Base-by-base conservation (phyloP, 352 stramenopile species). In the Aphanomyces euteiches region DNA sequence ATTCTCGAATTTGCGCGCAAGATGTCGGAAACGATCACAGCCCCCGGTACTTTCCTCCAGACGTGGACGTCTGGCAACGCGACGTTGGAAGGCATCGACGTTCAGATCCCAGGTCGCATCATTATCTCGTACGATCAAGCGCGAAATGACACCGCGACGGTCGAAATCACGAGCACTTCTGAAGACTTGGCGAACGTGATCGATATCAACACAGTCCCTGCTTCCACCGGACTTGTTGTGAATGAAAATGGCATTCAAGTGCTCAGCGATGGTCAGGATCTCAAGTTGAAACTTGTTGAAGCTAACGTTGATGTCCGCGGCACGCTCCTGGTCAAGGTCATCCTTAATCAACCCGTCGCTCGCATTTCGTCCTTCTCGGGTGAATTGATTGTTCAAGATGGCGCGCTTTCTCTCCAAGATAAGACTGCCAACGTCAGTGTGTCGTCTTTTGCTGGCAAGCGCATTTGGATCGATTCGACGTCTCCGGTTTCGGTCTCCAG, bases 321-420 rank as follows among this genome's bases (percentile, higher is more conserved):
- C 8, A 50, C 37, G 8, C 57, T 66, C 41, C 2, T 66, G 17
- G 41, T 66, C 13, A 15, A 47, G 17, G 37, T 66, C 15, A n/a
- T 53, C 7, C 15, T 66, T 3, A 66, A 66, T 47, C 15, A 53
- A n/a, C 57, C 57, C 15, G 57, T 66, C 7, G 1, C 57, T 56
- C 8, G 8, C 15, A n/a, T 66, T 10, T 12, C 57, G 7, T 19
- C 57, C 15, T 28, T 28, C 2, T 12, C 34, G 19, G 19, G 19
- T 47, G 57, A 66, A 21, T 56, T 36, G 8, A 36, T 66, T 66
- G 15, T 66, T 10, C 15, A 43, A 54, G 28, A 37, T n/a, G 57
- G 28, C 41, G 19, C 57, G 13, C n/a, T 66, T 19, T 17, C 41
- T 10, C 15, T 50, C 57, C 41, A 66, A 66, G 28, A n/a, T n/a